Evolutionary conservation across 164 flowering plant species (phyloP).

Genomic region (Aristolochia californica): DNA sequence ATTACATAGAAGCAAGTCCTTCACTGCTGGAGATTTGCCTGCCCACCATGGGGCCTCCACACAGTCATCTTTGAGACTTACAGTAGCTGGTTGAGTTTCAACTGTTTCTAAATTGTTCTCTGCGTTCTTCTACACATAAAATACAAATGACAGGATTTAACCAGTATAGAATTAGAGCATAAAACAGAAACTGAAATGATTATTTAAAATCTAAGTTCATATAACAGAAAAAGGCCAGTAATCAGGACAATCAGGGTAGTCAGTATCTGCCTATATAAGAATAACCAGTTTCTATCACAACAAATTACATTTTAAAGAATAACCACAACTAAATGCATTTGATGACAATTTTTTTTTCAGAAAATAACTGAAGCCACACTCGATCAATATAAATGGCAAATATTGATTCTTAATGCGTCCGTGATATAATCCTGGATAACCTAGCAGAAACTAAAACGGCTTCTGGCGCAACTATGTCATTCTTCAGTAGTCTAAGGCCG

Average conservation of each 20-base stretch:
- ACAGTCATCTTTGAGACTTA: slow-evolving; percentile 14
- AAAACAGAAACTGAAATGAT: neutral
- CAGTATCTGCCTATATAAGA: neutral
- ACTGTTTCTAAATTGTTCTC: slow-evolving; percentile 14
- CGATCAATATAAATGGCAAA: too few species aligned
- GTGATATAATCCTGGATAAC: too few species aligned
- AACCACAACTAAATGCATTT: too few species aligned
- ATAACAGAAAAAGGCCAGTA: neutral
- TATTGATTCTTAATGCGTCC: too few species aligned
- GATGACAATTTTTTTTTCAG: too few species aligned
- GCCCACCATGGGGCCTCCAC: slow-evolving; percentile 32
- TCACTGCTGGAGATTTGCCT: slow-evolving; percentile 55
- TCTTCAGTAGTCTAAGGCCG: too few species aligned
- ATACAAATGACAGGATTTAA: too few species aligned
- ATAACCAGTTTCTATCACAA: neutral
- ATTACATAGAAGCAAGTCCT: slow-evolving; percentile 35
- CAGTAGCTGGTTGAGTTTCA: slow-evolving; percentile 6
- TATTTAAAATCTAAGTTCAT: neutral
- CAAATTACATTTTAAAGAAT: too few species aligned
- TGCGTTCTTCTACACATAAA: slow-evolving; percentile 21
- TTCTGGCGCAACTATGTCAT: too few species aligned
- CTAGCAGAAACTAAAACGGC: neutral
- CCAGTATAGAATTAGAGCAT: neutral
- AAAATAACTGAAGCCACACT: too few species aligned
- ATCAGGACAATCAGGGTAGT: neutral